phyloP scores from a whole-genome alignment of 2,329 filamentous ascomycete species.

The Microcera coccophila region DNA sequence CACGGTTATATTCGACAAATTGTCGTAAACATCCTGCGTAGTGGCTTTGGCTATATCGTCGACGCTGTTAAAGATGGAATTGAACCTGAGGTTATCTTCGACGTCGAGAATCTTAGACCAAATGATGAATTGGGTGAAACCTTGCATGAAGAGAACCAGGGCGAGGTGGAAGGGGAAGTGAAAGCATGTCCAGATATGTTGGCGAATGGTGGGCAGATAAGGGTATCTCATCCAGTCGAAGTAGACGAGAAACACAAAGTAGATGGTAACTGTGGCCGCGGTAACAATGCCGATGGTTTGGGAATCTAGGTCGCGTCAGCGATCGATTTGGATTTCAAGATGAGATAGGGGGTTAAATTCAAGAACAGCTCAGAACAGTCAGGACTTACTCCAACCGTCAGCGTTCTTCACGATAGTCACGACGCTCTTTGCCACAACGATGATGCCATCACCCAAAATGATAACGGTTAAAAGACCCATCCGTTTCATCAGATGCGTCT shows the following conservation, averaged over 20 bases:
- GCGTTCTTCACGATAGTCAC: conserved; percentile 45
- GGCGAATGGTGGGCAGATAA: conserved; percentile 52
- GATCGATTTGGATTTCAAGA: conserved; percentile 5
- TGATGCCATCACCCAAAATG: conserved; percentile 63
- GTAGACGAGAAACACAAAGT: conserved; percentile 45
- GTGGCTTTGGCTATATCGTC: conserved; percentile 15
- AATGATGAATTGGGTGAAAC: conserved; percentile 53
- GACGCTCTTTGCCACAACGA: conserved; percentile 52
- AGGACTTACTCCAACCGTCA: conserved; percentile 38
- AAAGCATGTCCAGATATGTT: conserved; percentile 54
- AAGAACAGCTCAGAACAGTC: too few species aligned
- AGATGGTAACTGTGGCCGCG: conserved; percentile 39
- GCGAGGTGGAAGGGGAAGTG: conserved; percentile 63
- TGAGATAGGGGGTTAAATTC: not conserved
- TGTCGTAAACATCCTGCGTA: conserved; percentile 15
- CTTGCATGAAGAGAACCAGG: conserved; percentile 61
- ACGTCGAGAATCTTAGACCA: conserved; percentile 40
- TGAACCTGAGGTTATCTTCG: conserved; percentile 16
- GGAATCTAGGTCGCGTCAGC: conserved; percentile 27
- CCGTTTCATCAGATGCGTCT: conserved; percentile 60
- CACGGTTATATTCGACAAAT: conserved; percentile 13
- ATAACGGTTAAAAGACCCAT: conserved; percentile 62
- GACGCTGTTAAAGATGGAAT: conserved; percentile 11
- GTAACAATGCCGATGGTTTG: conserved; percentile 40
- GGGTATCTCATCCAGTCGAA: conserved; percentile 64